Conservation (phyloP, 768 basidiomycete genomes). For the Rhodotorula graminis region DNA sequence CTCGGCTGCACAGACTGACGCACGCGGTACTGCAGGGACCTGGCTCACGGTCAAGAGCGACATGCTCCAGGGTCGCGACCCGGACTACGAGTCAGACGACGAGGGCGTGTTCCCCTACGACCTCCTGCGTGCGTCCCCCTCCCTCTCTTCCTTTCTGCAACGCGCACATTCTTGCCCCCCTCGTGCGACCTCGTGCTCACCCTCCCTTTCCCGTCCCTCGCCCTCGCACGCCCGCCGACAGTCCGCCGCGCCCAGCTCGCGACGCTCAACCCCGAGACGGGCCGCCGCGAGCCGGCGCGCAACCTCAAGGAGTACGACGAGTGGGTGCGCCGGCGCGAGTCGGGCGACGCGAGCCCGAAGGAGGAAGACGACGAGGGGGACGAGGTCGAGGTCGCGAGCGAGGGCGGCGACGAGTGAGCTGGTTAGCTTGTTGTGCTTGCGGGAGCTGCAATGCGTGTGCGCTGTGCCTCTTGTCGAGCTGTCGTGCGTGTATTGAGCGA, state of each 20-base stretch:
- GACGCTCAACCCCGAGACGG: slow-evolving; percentile 2
- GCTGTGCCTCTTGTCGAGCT: too few relatives aligned
- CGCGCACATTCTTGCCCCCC: too few relatives aligned
- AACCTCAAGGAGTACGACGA: slow-evolving; percentile 4
- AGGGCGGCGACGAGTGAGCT: neutral
- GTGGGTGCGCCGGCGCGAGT: slow-evolving; percentile 3
- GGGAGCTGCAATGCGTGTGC: too few relatives aligned
- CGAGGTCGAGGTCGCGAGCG: neutral
- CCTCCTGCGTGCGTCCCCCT: slow-evolving; percentile 22
- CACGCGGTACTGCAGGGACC: neutral
- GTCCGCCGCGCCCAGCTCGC: slow-evolving; percentile 2
- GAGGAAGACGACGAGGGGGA: neutral
- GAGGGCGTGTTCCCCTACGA: slow-evolving; percentile 32
- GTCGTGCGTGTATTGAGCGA: too few relatives aligned
- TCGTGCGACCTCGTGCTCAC: too few relatives aligned
- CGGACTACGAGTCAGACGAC: slow-evolving; percentile 42
- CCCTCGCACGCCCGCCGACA: neutral
- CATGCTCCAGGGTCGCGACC: slow-evolving; percentile 32
- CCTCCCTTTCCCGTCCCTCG: neutral
- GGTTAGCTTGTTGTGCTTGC: neutral
- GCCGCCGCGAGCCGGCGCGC: neutral
- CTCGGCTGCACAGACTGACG: too few relatives aligned
- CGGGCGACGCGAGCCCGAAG: neutral
- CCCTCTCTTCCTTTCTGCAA: neutral
- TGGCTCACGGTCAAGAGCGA: slow-evolving; percentile 39